These are phyloP conservation scores for Quercus alba DNA, from an alignment of 306 rosid species.

Conservation along the genomic window DNA sequence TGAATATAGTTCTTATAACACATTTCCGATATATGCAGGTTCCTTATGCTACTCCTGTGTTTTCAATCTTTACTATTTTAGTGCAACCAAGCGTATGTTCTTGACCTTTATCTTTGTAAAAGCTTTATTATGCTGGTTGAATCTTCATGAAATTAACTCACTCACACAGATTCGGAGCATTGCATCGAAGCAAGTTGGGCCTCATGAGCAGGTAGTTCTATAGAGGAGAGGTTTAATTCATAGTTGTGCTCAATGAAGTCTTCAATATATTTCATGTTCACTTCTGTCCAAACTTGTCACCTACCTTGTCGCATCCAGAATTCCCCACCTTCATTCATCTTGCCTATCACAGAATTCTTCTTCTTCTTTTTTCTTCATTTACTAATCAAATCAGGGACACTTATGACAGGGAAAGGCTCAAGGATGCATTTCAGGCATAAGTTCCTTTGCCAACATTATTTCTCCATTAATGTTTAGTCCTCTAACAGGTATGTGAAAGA, in stretches of 20 bases:
- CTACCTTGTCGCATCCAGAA: too few relatives aligned
- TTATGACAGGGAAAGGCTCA: conserved; percentile 74
- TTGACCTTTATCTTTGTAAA: neutral
- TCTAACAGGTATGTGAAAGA: conserved; percentile 55
- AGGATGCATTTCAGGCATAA: conserved; percentile 82
- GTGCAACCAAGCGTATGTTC: conserved; percentile 67
- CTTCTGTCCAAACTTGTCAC: neutral
- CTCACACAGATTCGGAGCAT: conserved; percentile 71
- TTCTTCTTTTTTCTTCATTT: neutral
- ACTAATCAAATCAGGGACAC: neutral
- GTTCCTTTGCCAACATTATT: conserved; percentile 66
- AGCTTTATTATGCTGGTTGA: neutral
- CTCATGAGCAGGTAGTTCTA: conserved; percentile 63
- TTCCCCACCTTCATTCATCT: neutral
- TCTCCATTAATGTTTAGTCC: conserved; percentile 81
- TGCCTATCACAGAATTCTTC: neutral
- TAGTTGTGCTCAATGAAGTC: neutral
- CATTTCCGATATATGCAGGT: conserved; percentile 55
- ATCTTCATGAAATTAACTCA: neutral
- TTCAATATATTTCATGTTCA: neutral
- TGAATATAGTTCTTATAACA: conserved; percentile 5
- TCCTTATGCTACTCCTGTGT: conserved; percentile 63
- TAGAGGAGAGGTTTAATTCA: neutral
- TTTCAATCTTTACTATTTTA: conserved; percentile 39
- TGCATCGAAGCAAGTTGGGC: conserved; percentile 82